phyloP scores from a whole-genome alignment of 1,284 basidiomycete species.

The Rhodotorula sp. region DNA sequence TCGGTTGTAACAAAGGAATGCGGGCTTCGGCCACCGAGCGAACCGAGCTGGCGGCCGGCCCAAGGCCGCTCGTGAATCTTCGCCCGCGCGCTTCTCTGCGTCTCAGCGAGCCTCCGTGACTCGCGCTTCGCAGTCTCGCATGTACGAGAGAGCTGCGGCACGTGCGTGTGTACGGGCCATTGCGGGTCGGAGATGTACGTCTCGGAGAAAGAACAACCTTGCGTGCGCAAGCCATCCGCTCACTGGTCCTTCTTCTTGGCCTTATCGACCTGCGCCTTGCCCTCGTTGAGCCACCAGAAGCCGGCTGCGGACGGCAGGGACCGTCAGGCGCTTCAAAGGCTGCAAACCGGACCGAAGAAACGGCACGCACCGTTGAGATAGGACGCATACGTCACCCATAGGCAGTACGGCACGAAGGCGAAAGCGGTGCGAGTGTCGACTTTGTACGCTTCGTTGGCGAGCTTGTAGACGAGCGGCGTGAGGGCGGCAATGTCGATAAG shows the following conservation, averaged over 20 bases:
- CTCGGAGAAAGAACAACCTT: background rate
- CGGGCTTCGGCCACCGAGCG: too few species aligned
- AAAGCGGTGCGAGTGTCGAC: constrained; percentile 31
- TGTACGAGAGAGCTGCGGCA: too few species aligned
- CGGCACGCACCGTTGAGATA: constrained; percentile 61
- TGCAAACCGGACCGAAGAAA: background rate
- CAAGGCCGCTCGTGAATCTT: too few species aligned
- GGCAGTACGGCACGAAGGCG: constrained; percentile 44
- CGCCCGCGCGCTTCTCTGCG: too few species aligned
- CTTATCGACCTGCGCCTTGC: constrained; percentile 5
- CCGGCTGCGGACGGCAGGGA: background rate
- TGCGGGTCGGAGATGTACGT: too few species aligned
- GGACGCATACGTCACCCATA: constrained; percentile 63
- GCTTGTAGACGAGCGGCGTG: constrained; percentile 61
- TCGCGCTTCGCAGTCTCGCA: too few species aligned
- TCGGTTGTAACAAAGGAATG: too few species aligned
- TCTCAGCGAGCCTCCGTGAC: too few species aligned
- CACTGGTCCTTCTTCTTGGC: constrained; percentile 4
- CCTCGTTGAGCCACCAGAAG: constrained; percentile 23
- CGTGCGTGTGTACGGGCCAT: too few species aligned
- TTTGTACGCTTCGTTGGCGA: constrained; percentile 56
- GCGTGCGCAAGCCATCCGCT: background rate
- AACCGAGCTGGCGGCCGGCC: too few species aligned
- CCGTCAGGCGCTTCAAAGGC: background rate
- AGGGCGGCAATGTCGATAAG: constrained; percentile 62